Conservation (phyloP, 2,329 filamentous ascomycete species). For the Fusarium foetens region DNA sequence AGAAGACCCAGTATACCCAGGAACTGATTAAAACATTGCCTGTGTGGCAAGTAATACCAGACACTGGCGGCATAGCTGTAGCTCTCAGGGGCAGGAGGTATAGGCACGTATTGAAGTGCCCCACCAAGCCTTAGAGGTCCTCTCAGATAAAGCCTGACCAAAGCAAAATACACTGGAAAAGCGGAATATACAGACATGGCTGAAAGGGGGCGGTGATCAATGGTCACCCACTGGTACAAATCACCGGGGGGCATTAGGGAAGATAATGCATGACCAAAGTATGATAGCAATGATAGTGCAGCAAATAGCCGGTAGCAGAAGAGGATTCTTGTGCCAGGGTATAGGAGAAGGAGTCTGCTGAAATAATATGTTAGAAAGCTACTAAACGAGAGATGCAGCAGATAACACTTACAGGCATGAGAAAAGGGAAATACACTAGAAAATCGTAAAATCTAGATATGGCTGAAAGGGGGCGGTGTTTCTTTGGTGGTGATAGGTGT, state of each 20-base stretch:
- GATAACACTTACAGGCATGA: neutral
- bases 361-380: neutral
- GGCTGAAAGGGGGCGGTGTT: neutral
- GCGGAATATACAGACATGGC: too few species aligned
- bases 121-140: neutral
- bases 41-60: slow-evolving; percentile 12
- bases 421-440: too few species aligned
- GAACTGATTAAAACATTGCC: slow-evolving; percentile 8
- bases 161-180: too few species aligned
- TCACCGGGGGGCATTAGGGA: neutral
- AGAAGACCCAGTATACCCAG: neutral
- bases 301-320: neutral
- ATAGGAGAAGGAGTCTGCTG: neutral
- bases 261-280: neutral
- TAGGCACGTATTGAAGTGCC: neutral
- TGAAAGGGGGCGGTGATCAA: neutral
- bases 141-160: too few species aligned
- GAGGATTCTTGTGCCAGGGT: neutral
- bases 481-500: neutral
- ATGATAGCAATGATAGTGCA: neutral
- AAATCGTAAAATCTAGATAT: neutral
- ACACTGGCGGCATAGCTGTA: neutral
- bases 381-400: neutral
- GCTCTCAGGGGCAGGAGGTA: neutral
- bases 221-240: neutral